phyloP scores from a whole-genome alignment of 2,329 filamentous ascomycete species.

The Pseudocercospora macadamiae region DNA sequence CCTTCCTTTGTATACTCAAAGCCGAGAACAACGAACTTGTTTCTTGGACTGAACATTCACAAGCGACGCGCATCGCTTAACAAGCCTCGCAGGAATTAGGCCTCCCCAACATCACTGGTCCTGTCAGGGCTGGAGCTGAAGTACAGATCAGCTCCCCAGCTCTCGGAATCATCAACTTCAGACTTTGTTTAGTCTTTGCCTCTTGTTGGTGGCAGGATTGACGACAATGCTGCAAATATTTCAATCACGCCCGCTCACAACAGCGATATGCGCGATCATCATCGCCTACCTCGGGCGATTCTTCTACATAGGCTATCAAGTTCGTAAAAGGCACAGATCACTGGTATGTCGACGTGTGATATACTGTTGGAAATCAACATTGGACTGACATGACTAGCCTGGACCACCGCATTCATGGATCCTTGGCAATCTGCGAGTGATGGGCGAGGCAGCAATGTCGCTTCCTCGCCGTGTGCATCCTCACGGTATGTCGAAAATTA shows the following conservation, averaged over 20 bases:
- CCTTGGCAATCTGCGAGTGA: conserved; percentile 24
- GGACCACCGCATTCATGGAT: conserved; percentile 29
- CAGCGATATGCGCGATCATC: conserved; percentile 2
- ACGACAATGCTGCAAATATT: conserved; percentile 7
- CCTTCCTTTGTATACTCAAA: too few relatives aligned
- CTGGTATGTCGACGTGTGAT: neutral
- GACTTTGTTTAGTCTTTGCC: neutral
- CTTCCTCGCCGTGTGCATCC: conserved; percentile 13
- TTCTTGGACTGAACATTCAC: too few relatives aligned
- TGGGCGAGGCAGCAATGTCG: conserved; percentile 19
- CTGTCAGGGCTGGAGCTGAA: too few relatives aligned
- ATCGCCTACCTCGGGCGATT: conserved; percentile 6
- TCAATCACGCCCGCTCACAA: conserved; percentile 1
- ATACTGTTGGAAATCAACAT: neutral
- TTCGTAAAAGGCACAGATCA: conserved; percentile 7
- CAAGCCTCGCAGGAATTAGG: too few relatives aligned
- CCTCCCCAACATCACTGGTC: too few relatives aligned
- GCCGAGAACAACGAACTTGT: too few relatives aligned
- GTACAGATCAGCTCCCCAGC: too few relatives aligned
- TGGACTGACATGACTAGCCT: conserved; percentile 13
- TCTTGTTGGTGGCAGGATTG: too few relatives aligned
- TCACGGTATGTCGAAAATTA: conserved; percentile 7
- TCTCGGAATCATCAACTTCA: too few relatives aligned
- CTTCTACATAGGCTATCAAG: conserved; percentile 4
- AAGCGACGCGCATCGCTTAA: too few relatives aligned